Evolutionary conservation across 2,329 filamentous ascomycete species (phyloP), one percentile per base, ranked within the genome.

Genomic region (Orbilia brochopaga): DNA sequence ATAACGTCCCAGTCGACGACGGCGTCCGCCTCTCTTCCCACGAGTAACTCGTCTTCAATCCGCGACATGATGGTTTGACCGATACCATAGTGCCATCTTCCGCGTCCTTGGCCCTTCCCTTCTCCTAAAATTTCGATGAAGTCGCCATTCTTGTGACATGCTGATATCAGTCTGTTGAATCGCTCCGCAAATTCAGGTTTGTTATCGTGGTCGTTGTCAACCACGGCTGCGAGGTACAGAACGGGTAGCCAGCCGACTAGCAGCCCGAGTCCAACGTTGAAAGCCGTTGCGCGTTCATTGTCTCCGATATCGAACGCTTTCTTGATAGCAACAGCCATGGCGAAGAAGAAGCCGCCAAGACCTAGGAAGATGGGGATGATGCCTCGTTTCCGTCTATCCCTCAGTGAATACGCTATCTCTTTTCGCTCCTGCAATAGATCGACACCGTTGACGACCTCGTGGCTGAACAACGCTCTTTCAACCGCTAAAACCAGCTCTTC

Each of bases 201-300:
- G 2, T 81, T 79, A 2, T 80, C 79, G 0, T 81, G 81, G 56
- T 83, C 83, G 11, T 81, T 79, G 62, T 83, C 82, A 0, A 83
- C 79, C 24, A 83, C 82, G 3, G 78, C 80, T 46, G 79, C 79
- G 37, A 82, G 76, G 46, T 83, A 80, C 8, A 83, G 72, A 10
- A 83, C 76, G 0, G 82, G 81, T 1, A 83, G 77, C 82, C 81
- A 83, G 2, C 79, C 78, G 2, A 83, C 76, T 6, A 83, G 44
- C 55, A 72, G 23, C 0, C 67, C 67, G 5, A 72, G 23, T 11
- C 67, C 67, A 5, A 72, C 67, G 46, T 72, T 72, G 19, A 72
- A 72, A 23, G 67, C 67, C 3, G 50, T 60, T 3, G 51, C 55
- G 11, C 52, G 44, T 23, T 54, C 55, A 23, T 44, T 35, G 42